These are phyloP conservation scores for Jamesozyma jinghongensis DNA, from an alignment of 805 yeast genomes.

Conservation along the genomic window DNA sequence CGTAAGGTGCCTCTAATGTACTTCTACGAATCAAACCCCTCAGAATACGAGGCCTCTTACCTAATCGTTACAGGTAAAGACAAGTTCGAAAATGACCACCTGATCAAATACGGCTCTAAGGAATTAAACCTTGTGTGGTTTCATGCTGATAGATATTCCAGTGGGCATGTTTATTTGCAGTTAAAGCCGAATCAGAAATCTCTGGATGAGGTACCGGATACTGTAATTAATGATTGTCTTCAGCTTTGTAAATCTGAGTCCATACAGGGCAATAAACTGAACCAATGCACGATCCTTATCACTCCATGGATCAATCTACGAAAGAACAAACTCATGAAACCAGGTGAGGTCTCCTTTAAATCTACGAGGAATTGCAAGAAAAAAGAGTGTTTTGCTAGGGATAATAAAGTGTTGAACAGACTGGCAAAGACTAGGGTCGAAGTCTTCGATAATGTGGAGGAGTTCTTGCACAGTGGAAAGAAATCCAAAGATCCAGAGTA, in stretches of 20 bases:
- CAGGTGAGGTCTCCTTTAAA: slow-evolving; percentile 70
- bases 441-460: slow-evolving; percentile 27
- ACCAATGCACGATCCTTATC: slow-evolving; percentile 55
- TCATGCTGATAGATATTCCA: slow-evolving; percentile 66
- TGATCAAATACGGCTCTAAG: slow-evolving; percentile 55
- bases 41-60: slow-evolving; percentile 12
- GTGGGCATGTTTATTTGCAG: slow-evolving; percentile 69
- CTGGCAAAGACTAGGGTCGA: slow-evolving; percentile 59
- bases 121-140: slow-evolving; percentile 58
- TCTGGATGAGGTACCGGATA: slow-evolving; percentile 43
- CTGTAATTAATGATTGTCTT: slow-evolving; percentile 46
- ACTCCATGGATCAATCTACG: slow-evolving; percentile 68
- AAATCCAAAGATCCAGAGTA: slow-evolving; percentile 25
- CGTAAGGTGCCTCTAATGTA: no score
- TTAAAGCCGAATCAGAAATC: slow-evolving; percentile 37
- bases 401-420: slow-evolving; percentile 51
- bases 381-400: slow-evolving; percentile 44
- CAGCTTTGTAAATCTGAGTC: slow-evolving; percentile 74
- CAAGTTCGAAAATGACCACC: slow-evolving; percentile 55
- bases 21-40: slow-evolving; percentile 20
- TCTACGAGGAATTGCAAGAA: slow-evolving; percentile 46
- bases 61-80: slow-evolving; percentile 53
- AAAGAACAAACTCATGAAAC: slow-evolving; percentile 63
- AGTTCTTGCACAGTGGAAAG: slow-evolving; percentile 23
- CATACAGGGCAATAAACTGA: slow-evolving; percentile 62